Conservation (phyloP, 2,329 filamentous ascomycete genomes). For the Eutypa lata region DNA sequence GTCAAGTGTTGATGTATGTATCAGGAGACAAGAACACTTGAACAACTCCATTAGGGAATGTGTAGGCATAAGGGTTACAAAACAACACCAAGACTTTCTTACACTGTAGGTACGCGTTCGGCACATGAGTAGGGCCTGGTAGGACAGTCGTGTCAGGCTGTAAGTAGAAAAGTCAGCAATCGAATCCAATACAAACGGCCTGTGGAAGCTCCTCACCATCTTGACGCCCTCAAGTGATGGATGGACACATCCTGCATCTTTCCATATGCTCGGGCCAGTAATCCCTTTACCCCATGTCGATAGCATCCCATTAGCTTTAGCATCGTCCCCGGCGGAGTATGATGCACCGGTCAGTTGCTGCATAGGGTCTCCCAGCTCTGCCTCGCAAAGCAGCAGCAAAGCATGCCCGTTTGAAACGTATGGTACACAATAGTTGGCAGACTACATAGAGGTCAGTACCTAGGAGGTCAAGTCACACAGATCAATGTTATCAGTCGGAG, state of each 20-base stretch:
- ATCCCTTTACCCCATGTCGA: constrained; percentile 70
- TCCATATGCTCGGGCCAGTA: constrained; percentile 67
- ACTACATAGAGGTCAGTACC: constrained; percentile 32
- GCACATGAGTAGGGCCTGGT: constrained; percentile 47
- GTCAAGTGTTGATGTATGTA: background rate
- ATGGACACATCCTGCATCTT: constrained; percentile 68
- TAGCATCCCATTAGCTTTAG: constrained; percentile 55
- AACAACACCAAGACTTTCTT: background rate
- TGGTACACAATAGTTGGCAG: constrained; percentile 70
- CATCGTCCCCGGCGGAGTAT: constrained; percentile 62
- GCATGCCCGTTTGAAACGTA: constrained; percentile 64
- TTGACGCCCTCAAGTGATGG: constrained; percentile 62
- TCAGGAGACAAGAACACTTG: too few species aligned
- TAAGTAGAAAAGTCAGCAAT: constrained; percentile 3
- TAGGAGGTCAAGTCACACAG: background rate
- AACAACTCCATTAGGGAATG: too few species aligned
- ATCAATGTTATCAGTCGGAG: background rate
- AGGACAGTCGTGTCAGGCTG: constrained; percentile 47
- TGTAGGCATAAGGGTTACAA: too few species aligned
- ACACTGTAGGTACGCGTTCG: constrained; percentile 46
- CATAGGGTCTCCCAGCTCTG: constrained; percentile 75
- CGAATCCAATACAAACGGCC: background rate
- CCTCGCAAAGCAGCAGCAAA: constrained; percentile 79
- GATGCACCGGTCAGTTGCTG: constrained; percentile 56
- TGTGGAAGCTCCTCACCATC: constrained; percentile 54